phyloP scores from a whole-genome alignment of 2,329 filamentous ascomycete species.

The Xylaria sp. region DNA sequence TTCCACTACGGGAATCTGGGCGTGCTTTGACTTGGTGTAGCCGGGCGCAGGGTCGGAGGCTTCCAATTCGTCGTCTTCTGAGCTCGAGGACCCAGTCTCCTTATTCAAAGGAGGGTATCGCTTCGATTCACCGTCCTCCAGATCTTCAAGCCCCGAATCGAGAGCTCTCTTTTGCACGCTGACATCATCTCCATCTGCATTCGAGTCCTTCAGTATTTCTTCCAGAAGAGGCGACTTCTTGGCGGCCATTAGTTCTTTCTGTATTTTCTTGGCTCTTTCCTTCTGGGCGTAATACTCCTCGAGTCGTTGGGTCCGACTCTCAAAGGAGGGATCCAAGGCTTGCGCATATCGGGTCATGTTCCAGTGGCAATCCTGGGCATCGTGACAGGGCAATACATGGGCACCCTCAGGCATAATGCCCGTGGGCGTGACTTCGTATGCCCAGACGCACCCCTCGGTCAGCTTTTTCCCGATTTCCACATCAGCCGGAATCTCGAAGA shows the following conservation, averaged over 20 bases:
- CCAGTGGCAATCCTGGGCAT: slow-evolving; percentile 46
- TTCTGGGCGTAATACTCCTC: slow-evolving; percentile 30
- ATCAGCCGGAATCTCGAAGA: slow-evolving; percentile 54
- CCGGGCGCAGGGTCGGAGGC: slow-evolving; percentile 18
- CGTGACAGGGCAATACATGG: slow-evolving; percentile 44
- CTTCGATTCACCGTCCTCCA: neutral
- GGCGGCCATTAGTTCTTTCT: slow-evolving; percentile 16
- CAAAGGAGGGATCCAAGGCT: slow-evolving; percentile 42
- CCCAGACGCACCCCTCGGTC: slow-evolving; percentile 66
- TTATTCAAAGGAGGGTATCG: neutral
- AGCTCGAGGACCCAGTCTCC: neutral
- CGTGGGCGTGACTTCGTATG: slow-evolving; percentile 53
- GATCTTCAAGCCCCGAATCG: slow-evolving; percentile 9
- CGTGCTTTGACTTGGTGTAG: slow-evolving; percentile 1
- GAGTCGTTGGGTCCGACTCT: slow-evolving; percentile 36
- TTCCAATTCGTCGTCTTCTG: slow-evolving; percentile 6
- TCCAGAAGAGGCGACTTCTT: slow-evolving; percentile 10
- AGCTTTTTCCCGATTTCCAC: slow-evolving; percentile 59
- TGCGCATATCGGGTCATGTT: slow-evolving; percentile 47
- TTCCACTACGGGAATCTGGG: slow-evolving; percentile 29
- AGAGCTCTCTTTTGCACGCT: slow-evolving; percentile 23
- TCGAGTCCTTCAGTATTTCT: slow-evolving; percentile 3
- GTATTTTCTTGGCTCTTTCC: slow-evolving; percentile 34
- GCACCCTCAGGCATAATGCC: slow-evolving; percentile 62
- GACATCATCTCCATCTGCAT: slow-evolving; percentile 2